Base-by-base conservation (phyloP, 2,329 filamentous ascomycete genomes). In the Nannizziopsis arthrosporioides region DNA sequence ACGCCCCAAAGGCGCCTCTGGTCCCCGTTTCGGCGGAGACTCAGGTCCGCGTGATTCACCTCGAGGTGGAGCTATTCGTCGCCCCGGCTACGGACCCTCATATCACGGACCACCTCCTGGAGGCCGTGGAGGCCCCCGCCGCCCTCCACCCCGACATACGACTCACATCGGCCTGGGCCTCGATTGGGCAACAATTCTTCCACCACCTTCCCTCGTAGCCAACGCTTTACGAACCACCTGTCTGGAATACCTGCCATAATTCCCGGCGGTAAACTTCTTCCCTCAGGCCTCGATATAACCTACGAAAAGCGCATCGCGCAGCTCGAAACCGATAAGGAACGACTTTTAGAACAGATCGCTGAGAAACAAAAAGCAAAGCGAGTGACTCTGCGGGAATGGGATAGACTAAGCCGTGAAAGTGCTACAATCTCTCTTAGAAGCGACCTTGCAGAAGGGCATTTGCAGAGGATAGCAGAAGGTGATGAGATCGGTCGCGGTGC, bases 401-500 rank as follows among this genome's bases (percentile, higher is more conserved):
- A 73, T 44, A 66, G 61, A 44, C 51, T 71, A 39, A 67, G 72
- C 51, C 60, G 69, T 30, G 71, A 74, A 56, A 71, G 64, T 49
- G 65, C 67, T 22, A 68, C 70, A 15, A 69, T 68, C 36, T 64
- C 65, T 2, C 54, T 54, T 39, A 71, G 67, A 53, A 72, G 68
- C 52, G 70, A 73, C 47, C 56, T 73, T 44, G 70, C 71, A 2
- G 71, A 73, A 51, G 62, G 66, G 1, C 68, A 72, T 57, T 53
- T 73, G 51, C 68, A 72, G 45, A 58, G 66, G 11, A 67, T 73
- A 59, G 64, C 68, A 11, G 68, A 70, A 50, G 61, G 63, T 9
- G 69, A 72, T 49, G 65, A 65, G 45, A 61, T 65, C 38, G 59
- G 64, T 43, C 61, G 43, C 17, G 43, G 62, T n/a, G 60, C 64